A percentile compares a stretch with the other conserved stretches of the same genome.
Evolutionary conservation across 1,139 yeast species (phyloP).

Genomic region (Chernovozyma sophiae-reginae): DNA sequence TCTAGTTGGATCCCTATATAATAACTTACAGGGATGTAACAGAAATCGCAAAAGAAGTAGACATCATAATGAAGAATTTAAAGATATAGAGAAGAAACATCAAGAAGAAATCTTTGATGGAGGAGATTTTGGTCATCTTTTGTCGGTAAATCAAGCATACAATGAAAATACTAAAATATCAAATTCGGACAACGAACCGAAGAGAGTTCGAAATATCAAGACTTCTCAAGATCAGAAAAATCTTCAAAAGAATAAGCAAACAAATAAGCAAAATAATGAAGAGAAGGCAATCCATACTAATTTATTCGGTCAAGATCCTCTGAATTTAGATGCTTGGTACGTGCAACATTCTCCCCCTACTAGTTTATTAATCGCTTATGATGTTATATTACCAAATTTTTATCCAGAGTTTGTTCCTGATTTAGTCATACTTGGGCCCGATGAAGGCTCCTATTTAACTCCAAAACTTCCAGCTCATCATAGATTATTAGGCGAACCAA

Average conservation of each 20-base stretch:
- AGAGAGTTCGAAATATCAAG: constrained; percentile 5
- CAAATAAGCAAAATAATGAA: constrained; percentile 1
- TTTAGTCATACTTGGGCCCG: constrained; percentile 39
- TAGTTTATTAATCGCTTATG: constrained; percentile 28
- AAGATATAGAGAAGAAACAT: not conserved
- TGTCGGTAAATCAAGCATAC: not conserved
- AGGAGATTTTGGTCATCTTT: constrained; percentile 35
- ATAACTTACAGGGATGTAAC: constrained; percentile 6
- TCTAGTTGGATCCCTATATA: constrained; percentile 31
- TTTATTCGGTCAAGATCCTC: constrained; percentile 33
- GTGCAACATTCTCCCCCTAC: constrained; percentile 32
- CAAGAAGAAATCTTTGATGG: constrained; percentile 16
- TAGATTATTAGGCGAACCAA: constrained; percentile 10
- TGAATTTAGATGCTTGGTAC: constrained; percentile 34
- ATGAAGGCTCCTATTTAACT: constrained; percentile 24
- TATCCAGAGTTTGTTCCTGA: constrained; percentile 31
- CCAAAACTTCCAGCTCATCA: constrained; percentile 4
- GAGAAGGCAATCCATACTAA: constrained; percentile 8
- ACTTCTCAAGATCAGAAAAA: not conserved
- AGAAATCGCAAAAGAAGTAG: not conserved
- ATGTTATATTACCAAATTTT: constrained; percentile 28
- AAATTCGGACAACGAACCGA: constrained; percentile 11
- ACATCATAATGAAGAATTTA: not conserved
- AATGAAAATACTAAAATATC: not conserved
- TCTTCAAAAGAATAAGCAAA: not conserved